These are phyloP conservation scores for Metschnikowia dekortorum DNA, from an alignment of 805 yeast species.

Conservation along the genomic window DNA sequence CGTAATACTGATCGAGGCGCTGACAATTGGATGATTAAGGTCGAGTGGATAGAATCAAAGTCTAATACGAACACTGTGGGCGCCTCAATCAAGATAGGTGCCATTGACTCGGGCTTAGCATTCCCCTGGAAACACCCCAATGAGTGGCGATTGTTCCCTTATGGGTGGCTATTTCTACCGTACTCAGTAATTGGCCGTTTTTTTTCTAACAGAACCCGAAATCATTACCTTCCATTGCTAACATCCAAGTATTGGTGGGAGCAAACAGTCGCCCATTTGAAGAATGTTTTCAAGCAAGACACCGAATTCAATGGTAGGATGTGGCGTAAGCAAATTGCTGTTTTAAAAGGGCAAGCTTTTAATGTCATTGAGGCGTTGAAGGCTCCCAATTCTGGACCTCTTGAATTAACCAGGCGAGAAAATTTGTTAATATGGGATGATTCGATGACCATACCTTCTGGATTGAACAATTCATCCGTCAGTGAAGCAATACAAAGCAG, in stretches of 20 bases:
- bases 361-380: constrained; percentile 66
- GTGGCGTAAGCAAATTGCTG: constrained; percentile 67
- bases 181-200: constrained; percentile 62
- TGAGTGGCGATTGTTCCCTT: constrained; percentile 76
- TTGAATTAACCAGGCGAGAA: constrained; percentile 59
- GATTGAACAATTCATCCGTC: constrained; percentile 26
- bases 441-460: constrained; percentile 50
- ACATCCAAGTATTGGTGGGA: constrained; percentile 73
- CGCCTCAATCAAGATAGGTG: constrained; percentile 50
- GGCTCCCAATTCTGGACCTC: constrained; percentile 55
- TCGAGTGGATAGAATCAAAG: constrained; percentile 36
- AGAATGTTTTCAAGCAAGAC: constrained; percentile 50
- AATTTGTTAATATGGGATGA: constrained; percentile 59
- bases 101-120: constrained; percentile 70
- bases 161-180: constrained; percentile 73
- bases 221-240: constrained; percentile 52
- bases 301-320: constrained; percentile 58
- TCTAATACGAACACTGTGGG: not conserved
- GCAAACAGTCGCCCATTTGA: constrained; percentile 44
- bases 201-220: constrained; percentile 51
- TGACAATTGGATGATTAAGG: constrained; percentile 73
- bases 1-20: constrained; percentile 71
- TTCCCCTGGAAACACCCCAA: constrained; percentile 83
- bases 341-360: constrained; percentile 73
- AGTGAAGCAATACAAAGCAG: constrained; percentile 38